phyloP scores from a whole-genome alignment of 257 asterid species.

The Gentiana dahurica region DNA sequence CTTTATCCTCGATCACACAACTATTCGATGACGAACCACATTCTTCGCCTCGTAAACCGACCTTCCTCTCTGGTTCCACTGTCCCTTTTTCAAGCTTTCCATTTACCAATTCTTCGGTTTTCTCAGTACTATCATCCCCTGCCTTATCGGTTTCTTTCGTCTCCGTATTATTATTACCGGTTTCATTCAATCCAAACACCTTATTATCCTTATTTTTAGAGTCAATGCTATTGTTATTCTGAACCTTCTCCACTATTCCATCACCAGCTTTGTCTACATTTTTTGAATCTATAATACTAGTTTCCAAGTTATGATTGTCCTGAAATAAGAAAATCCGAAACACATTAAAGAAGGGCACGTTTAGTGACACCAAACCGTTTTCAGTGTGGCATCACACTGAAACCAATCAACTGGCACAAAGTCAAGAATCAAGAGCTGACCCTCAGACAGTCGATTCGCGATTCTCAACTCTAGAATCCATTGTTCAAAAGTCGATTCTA shows the following conservation, averaged over 20 bases:
- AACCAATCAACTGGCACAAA: too few relatives aligned
- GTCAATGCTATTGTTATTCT: not conserved
- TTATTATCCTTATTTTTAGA: slow-evolving; percentile 17
- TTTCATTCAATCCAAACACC: slow-evolving; percentile 14
- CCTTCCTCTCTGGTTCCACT: slow-evolving; percentile 21
- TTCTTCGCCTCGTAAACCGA: slow-evolving; percentile 27
- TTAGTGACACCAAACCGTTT: too few relatives aligned
- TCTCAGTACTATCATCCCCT: slow-evolving; percentile 24
- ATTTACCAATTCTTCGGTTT: slow-evolving; percentile 12
- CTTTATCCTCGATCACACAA: slow-evolving; percentile 53
- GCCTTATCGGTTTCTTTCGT: slow-evolving; percentile 12
- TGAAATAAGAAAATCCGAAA: slow-evolving; percentile 13
- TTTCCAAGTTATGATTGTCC: slow-evolving; percentile 22
- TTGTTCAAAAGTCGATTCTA: too few relatives aligned
- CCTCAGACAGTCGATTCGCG: too few relatives aligned
- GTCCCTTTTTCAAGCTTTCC: slow-evolving; percentile 20
- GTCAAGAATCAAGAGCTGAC: too few relatives aligned
- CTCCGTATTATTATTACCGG: slow-evolving; percentile 13
- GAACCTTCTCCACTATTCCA: slow-evolving; percentile 5
- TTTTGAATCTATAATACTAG: slow-evolving; percentile 11
- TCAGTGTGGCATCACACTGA: too few relatives aligned
- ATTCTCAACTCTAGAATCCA: too few relatives aligned
- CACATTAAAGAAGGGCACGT: not conserved
- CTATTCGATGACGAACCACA: slow-evolving; percentile 72
- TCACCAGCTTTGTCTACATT: slow-evolving; percentile 4